These are phyloP conservation scores for Sphaerulina vaccinii DNA, from an alignment of 2,329 filamentous ascomycete species.

Conservation along the genomic window DNA sequence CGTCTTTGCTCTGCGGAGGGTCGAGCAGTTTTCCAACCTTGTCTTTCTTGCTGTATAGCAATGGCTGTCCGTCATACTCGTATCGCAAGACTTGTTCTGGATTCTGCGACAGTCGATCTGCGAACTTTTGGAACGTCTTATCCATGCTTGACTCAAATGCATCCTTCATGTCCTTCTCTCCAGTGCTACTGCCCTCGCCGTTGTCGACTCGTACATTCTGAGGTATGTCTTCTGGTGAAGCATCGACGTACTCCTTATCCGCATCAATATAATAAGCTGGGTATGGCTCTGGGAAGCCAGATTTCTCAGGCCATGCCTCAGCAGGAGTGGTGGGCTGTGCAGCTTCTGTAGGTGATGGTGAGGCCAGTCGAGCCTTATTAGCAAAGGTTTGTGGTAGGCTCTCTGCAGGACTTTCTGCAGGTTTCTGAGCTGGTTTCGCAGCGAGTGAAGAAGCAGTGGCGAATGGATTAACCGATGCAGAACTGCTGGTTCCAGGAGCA, in stretches of 20 bases:
- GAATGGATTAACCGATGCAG: constrained; percentile 57
- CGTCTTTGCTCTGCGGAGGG: constrained; percentile 11
- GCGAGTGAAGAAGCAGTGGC: constrained; percentile 44
- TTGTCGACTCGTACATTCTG: constrained; percentile 35
- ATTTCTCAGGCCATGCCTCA: constrained; percentile 73
- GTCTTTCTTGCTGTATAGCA: constrained; percentile 81
- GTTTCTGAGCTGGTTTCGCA: constrained; percentile 45
- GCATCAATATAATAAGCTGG: constrained; percentile 79
- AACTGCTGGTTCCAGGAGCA: constrained; percentile 36
- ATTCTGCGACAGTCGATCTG: constrained; percentile 52
- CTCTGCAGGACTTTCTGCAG: constrained; percentile 23
- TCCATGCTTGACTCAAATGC: constrained; percentile 51
- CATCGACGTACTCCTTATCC: constrained; percentile 83
- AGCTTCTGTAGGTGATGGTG: constrained; percentile 27
- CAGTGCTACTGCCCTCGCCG: constrained; percentile 37
- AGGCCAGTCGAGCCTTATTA: constrained; percentile 34
- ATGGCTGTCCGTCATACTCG: constrained; percentile 48
- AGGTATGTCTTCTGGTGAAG: constrained; percentile 49
- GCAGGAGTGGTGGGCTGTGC: constrained; percentile 33
- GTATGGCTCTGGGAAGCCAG: constrained; percentile 68
- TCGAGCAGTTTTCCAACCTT: constrained; percentile 65
- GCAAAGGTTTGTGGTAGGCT: constrained; percentile 35
- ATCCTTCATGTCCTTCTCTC: constrained; percentile 39
- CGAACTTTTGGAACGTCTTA: constrained; percentile 52
- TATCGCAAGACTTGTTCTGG: constrained; percentile 53